Evolutionary conservation across 441 rosid species (phyloP), one percentile per base, ranked within the genome.

Genomic region (Mallotus japonicus): DNA sequence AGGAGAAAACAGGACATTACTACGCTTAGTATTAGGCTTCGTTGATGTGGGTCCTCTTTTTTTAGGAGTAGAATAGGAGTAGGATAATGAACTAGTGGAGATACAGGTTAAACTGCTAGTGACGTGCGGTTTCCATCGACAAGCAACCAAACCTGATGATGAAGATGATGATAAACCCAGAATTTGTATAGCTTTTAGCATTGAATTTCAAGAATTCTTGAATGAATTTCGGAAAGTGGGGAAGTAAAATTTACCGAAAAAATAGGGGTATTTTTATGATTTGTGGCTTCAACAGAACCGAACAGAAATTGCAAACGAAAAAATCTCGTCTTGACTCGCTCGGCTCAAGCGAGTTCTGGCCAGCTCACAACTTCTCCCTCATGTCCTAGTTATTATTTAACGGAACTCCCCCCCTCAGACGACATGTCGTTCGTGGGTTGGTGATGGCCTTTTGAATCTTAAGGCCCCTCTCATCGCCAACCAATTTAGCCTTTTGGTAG

Each of bases 131-230:
- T 83, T 88, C 80, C 88, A 82, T 76, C 87, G 76, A 72, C 75
- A 86, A 42, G 91, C 85, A 65, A 89, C 79, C 56, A 82, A 81
- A 61, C 90, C 90, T 13, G 61, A 32, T 5, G 72, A 62, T 54
- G 80, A 9, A 9, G 51, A 15, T 15, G 91, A 77, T 56, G 89
- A 85, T 70, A 84, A 87, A 73, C 93, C 85, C 82, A 90, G 76
- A 78, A 81, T 79, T 73, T 92, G 97, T 12, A 92, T 82, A n/a
- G 92, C 90, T 77, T 86, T 94, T 53, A 90, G 95, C 97, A 94
- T 87, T 79, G 79, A 73, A 73, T 22, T 64, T 32, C 3, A 13
- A 47, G 17, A 28, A 14, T 47, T 63, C 20, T 56, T 32, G 68
- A 11, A 46, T 64, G 40, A 3, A 37, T 37, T 37, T 37, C 6